Conservation (phyloP, 805 yeast genomes). For the Nakazawaea populi region DNA sequence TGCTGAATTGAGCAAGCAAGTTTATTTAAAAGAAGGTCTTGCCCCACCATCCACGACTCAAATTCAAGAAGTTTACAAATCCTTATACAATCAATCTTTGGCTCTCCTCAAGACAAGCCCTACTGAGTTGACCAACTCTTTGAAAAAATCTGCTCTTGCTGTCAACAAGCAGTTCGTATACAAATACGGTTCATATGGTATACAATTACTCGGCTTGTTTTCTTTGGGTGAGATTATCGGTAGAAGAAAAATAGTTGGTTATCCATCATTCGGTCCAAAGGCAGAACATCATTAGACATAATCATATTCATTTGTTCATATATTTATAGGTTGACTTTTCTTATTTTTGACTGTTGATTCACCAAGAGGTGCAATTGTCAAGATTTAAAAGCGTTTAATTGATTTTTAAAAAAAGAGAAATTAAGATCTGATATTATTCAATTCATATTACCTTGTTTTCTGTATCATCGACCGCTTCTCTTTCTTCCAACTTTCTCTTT, state of each 20-base stretch:
- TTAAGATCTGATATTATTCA: background rate
- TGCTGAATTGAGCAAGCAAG: conserved; percentile 55
- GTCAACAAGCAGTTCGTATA: conserved; percentile 48
- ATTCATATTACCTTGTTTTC: background rate
- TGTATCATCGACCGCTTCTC: background rate
- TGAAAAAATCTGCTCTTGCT: conserved; percentile 34
- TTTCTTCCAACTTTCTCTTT: conserved; percentile 38
- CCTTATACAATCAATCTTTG: conserved; percentile 39
- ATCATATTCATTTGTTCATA: background rate
- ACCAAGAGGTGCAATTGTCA: background rate
- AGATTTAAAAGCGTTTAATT: background rate
- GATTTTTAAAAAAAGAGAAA: background rate
- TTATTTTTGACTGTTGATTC: background rate
- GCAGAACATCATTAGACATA: conserved; percentile 23
- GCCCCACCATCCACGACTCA: conserved; percentile 83
- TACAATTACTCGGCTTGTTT: conserved; percentile 87
- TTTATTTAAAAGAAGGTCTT: conserved; percentile 87
- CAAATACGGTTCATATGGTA: conserved; percentile 66
- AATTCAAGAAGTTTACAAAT: conserved; percentile 67
- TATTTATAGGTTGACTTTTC: background rate
- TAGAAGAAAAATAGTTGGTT: conserved; percentile 90
- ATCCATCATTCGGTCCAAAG: conserved; percentile 57
- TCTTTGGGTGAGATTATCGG: conserved; percentile 95
- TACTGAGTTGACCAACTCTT: conserved; percentile 41
- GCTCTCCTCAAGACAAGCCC: conserved; percentile 49